Percentiles rank a stretch among this genome's conserved stretches.
phyloP scores from a whole-genome alignment of 495 filamentous ascomycete species.

The Glutinoglossum americanum region DNA sequence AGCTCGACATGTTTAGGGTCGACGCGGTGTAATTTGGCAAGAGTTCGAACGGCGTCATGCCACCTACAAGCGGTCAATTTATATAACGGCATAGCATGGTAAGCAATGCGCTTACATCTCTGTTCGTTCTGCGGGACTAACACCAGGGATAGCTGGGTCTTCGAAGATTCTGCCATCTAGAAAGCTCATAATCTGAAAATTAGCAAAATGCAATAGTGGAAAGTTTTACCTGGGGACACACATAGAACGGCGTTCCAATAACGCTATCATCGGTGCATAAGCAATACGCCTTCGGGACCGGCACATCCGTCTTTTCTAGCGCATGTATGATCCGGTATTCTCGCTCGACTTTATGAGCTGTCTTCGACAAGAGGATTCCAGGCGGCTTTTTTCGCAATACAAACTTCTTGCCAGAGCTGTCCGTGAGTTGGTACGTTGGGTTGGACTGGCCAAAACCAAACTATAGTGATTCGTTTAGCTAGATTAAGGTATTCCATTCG shows the following conservation, averaged over 20 bases:
- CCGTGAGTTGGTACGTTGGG: constrained; percentile 78
- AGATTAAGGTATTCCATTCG: not conserved
- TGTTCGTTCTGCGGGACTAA: constrained; percentile 42
- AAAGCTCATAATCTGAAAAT: constrained; percentile 56
- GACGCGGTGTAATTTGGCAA: constrained; percentile 73
- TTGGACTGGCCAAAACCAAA: constrained; percentile 96
- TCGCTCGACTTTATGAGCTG: constrained; percentile 87
- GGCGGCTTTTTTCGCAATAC: constrained; percentile 94
- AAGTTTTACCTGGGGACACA: not conserved
- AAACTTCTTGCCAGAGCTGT: constrained; percentile 40
- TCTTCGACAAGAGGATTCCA: constrained; percentile 72
- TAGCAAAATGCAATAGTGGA: not conserved
- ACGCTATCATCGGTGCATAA: constrained; percentile 64
- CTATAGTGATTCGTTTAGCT: constrained; percentile 20
- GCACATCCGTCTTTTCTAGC: constrained; percentile 53
- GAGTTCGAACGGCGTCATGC: constrained; percentile 59
- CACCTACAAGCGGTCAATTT: constrained; percentile 27
- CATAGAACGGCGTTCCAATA: constrained; percentile 77
- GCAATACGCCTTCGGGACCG: constrained; percentile 65
- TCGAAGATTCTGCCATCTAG: constrained; percentile 81
- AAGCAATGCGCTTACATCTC: constrained; percentile 31
- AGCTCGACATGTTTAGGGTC: constrained; percentile 41
- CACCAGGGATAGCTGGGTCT: constrained; percentile 61
- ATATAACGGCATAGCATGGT: not conserved
- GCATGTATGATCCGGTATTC: constrained; percentile 83